A percentile compares a stretch with the other conserved stretches of the same genome.
Evolutionary conservation across 352 stramenopile species (phyloP).

Genomic region (Plasmopara halstedii): DNA sequence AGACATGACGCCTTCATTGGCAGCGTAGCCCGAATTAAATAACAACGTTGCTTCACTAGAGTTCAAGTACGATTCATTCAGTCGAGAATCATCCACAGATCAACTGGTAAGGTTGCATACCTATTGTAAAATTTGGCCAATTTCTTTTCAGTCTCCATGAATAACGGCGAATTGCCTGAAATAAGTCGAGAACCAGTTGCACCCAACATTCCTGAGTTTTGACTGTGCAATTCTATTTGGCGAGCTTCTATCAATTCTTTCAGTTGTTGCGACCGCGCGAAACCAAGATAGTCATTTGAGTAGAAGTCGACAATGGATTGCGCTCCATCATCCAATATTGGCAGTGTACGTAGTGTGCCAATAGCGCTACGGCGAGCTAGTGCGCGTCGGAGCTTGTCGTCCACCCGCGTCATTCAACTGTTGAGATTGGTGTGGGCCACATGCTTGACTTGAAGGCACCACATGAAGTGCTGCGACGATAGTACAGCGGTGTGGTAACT

Average conservation of each 20-base stretch:
- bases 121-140: constrained; percentile 84
- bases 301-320: constrained; percentile 86
- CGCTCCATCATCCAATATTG: constrained; percentile 18
- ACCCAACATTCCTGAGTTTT: constrained; percentile 17
- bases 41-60: constrained; percentile 84
- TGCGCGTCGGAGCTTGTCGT: constrained; percentile 22
- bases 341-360: constrained; percentile 49
- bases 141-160: constrained; percentile 83
- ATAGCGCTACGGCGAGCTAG: constrained; percentile 29
- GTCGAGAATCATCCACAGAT: neutral
- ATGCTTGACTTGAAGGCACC: too few relatives aligned
- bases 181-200: constrained; percentile 92
- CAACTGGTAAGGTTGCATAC: constrained; percentile 12
- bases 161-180: constrained; percentile 88
- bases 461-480: too few relatives aligned
- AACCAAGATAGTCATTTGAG: constrained; percentile 96
- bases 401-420: constrained; percentile 20
- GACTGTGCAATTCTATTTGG: constrained; percentile 30
- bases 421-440: neutral
- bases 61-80: constrained; percentile 2
- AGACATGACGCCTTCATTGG: constrained; percentile 93
- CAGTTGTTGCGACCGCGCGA: constrained; percentile 73
- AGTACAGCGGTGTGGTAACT: too few relatives aligned
- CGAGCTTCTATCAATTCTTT: constrained; percentile 34
- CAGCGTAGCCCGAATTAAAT: constrained; percentile 96